Evolutionary conservation across 2,329 filamentous ascomycete genomes (phyloP), one percentile per base, ranked within the genome.

Genomic region (Dothiorella sarmentorum): DNA sequence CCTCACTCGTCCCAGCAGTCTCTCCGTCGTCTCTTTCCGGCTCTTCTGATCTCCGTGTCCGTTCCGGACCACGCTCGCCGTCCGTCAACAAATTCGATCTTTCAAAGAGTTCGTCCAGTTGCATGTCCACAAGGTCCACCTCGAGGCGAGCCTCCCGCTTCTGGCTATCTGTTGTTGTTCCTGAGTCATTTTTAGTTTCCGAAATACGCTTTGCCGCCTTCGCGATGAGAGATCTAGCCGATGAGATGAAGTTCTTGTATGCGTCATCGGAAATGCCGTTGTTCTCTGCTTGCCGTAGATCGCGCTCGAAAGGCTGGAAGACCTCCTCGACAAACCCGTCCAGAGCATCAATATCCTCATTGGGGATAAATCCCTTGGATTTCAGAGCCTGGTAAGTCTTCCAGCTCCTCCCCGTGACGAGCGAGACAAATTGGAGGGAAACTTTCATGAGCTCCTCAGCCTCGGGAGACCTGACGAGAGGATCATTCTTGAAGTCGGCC

Each of bases 401-500:
- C 58, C 51, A 59, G 35, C 57, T 59, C 29, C 40, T 29, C 3
- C 57, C 57, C n/a, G 49, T 45, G 18, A 59, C 43, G n/a, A 59
- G 11, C 7, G 47, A 22, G 7, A 53, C 57, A 13, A 59, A 59
- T 20, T 29, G 22, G 18, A 60, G 58, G 7, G 51, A 60, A 18
- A 58, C 59, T n/a, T 44, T 52, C 43, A 58, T 29, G 9, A 58
- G 38, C 18, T 43, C 43, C 22, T 61, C 59, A 11, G 38, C 55
- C 15, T 61, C 45, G 5, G 42, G 43, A 10, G 53, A 53, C 40
- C 45, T 33, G 10, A 52, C 33, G 7, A 58, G 38, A 10, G 55
- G 45, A 18, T 58, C 55, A 5, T 63, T 53, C 18, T 65, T 45
- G 15, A 63, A 58, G 4, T 63, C 60, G 1, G 61, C 31, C 7